Base-by-base conservation (phyloP, 2,329 filamentous ascomycete species). In the Hypoxylon sp. region DNA sequence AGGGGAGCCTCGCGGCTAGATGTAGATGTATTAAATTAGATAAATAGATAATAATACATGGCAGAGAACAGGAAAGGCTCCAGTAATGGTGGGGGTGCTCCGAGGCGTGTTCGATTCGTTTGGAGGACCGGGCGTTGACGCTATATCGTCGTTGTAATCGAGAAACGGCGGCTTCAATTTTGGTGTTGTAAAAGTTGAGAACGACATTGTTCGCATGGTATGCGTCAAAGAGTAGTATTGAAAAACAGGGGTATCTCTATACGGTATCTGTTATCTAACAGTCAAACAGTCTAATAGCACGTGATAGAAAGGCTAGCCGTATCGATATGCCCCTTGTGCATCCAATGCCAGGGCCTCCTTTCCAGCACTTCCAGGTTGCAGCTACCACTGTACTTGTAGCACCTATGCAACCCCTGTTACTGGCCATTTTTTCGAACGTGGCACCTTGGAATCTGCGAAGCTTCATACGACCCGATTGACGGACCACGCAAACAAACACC, bases 371-470 rank as follows among this genome's bases (percentile, higher is more conserved):
- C 13, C 4, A 23, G 19, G 48, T 25, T 34, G n/a, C 4, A 23
- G 19, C 53, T 25, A 30, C 14, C 49, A 55, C 48, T 43, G 50
- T 43, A 60, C 52, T 48, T 34, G 28, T 61, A 55, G 56, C 52
- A 71, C 17, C 73, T 78, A 78, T 74, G 78, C 60, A 60, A 68
- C 58, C 63, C 67, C 67, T 69, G 64, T 58, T 30, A 57, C 60
- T 60, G 65, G 61, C 65, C 63, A 65, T 73, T 75, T 82, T 79
- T 80, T 80, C 75, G 81, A 85, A 86, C 84, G 84, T 86, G 84
- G 84, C 84, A 85, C 80, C 81, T 86, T 85, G 73, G 72, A 60
- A 60, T 53, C 36, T 19, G 61, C 60, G 58, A 69, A 69, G 68
- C 68, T 69, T 65, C 60, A 68, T 19, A 65, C 51, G 28, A 55